These are phyloP conservation scores for Tolypocladium paradoxum DNA, from an alignment of 2,329 filamentous ascomycete species.

Conservation along the genomic window DNA sequence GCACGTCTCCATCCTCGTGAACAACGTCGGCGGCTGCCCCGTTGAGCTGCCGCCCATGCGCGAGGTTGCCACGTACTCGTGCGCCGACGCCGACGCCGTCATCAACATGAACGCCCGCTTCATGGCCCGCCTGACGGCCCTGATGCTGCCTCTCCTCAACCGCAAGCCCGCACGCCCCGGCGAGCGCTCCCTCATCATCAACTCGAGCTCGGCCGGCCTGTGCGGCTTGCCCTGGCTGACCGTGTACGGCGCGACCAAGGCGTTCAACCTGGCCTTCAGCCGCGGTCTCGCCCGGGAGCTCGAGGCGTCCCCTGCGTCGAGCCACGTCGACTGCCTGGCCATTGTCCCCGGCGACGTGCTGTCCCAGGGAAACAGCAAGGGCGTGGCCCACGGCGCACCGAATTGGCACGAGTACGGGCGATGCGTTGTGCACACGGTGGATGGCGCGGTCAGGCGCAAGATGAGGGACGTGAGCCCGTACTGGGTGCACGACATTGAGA, in stretches of 20 bases:
- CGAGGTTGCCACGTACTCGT: constrained; percentile 13
- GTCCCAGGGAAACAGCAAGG: constrained; percentile 11
- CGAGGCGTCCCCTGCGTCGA: constrained; percentile 7
- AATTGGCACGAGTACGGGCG: constrained; percentile 3
- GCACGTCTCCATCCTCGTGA: constrained; percentile 20
- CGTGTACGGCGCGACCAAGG: constrained; percentile 20
- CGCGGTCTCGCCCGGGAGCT: constrained; percentile 17
- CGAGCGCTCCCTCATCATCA: constrained; percentile 16
- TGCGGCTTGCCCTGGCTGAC: constrained; percentile 17
- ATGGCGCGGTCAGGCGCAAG: constrained; percentile 11
- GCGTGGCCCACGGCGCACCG: constrained; percentile 7
- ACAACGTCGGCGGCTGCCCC: constrained; percentile 20
- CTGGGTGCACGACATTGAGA: constrained; percentile 13
- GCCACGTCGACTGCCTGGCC: constrained; percentile 17
- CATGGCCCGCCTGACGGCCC: constrained; percentile 21
- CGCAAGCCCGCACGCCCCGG: constrained; percentile 1
- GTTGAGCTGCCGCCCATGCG: constrained; percentile 16
- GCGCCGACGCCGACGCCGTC: constrained; percentile 16
- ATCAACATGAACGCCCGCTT: constrained; percentile 23
- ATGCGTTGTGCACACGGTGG: constrained; percentile 10
- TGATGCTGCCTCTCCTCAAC: constrained; percentile 13
- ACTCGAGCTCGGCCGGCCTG: constrained; percentile 14
- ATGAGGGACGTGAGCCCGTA: constrained; percentile 14
- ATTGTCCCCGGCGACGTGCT: constrained; percentile 18
- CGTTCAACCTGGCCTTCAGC: constrained; percentile 18